Conservation (phyloP, 2,329 filamentous ascomycete species). For the Colletotrichum endophyticum region DNA sequence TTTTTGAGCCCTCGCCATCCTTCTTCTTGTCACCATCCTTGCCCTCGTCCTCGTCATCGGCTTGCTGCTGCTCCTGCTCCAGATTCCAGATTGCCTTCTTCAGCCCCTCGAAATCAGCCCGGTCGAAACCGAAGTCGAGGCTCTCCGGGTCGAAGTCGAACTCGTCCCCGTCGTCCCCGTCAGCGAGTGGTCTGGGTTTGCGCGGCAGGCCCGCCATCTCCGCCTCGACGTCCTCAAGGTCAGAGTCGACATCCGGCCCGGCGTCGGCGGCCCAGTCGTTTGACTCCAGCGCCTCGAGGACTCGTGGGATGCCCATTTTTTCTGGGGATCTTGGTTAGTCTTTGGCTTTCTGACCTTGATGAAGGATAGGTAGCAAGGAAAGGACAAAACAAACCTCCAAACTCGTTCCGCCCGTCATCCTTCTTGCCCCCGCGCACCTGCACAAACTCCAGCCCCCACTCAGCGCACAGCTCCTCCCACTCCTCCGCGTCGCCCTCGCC, state of each 20-base stretch:
- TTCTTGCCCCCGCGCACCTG: slow-evolving; percentile 48
- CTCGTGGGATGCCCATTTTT: slow-evolving; percentile 61
- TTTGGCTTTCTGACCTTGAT: not conserved
- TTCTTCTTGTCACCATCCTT: not conserved
- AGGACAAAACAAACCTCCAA: slow-evolving; percentile 53
- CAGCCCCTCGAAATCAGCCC: slow-evolving; percentile 57
- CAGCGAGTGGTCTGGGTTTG: slow-evolving; percentile 28
- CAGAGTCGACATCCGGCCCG: slow-evolving; percentile 34
- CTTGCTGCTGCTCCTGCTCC: slow-evolving; percentile 26
- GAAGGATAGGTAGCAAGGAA: not conserved
- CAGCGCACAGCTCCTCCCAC: slow-evolving; percentile 66
- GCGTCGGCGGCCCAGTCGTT: slow-evolving; percentile 63
- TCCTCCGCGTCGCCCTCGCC: slow-evolving; percentile 50
- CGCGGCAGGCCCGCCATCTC: slow-evolving; percentile 33
- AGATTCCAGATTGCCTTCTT: slow-evolving; percentile 55
- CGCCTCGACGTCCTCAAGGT: slow-evolving; percentile 34
- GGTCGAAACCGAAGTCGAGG: slow-evolving; percentile 58
- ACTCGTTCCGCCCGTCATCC: slow-evolving; percentile 56
- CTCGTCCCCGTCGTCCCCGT: slow-evolving; percentile 33
- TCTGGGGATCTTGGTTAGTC: slow-evolving; percentile 44
- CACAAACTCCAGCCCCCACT: slow-evolving; percentile 67
- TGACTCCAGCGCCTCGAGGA: slow-evolving; percentile 66
- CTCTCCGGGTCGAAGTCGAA: slow-evolving; percentile 49
- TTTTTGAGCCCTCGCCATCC: not conserved
- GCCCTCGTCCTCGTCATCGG: not conserved